Percentiles rank a stretch among this genome's conserved stretches.
Evolutionary conservation across 345 rosid genomes (phyloP).

Genomic region (Eucalyptus cloeziana): DNA sequence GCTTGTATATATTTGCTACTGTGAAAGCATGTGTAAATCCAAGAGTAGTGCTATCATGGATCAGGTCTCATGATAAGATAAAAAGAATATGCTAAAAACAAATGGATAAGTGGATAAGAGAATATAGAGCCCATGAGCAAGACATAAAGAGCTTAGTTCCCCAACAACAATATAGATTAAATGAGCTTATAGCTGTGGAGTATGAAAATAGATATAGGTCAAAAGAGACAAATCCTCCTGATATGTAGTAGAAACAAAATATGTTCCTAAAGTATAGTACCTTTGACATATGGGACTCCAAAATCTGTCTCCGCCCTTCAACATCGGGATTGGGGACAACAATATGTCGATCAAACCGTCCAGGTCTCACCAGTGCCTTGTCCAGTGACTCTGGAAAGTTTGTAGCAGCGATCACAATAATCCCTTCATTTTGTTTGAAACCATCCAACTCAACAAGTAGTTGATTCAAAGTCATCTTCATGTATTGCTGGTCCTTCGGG

Average conservation of each 20-base stretch:
- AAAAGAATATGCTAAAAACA: background rate
- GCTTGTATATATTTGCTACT: background rate
- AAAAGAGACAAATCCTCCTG: background rate
- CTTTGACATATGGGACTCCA: slow-evolving; percentile 97
- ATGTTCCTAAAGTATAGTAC: slow-evolving; percentile 15
- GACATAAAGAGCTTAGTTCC: background rate
- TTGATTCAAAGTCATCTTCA: slow-evolving; percentile 98
- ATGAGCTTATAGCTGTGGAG: background rate
- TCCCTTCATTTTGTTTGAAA: slow-evolving; percentile 95
- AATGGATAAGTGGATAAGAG: background rate
- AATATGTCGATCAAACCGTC: slow-evolving; percentile 87
- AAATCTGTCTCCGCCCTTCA: slow-evolving; percentile 91
- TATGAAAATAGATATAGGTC: background rate
- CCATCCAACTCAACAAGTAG: slow-evolving; percentile 95
- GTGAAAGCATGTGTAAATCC: background rate
- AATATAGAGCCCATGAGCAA: background rate
- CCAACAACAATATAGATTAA: background rate
- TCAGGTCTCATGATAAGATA: background rate
- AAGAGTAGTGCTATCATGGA: background rate
- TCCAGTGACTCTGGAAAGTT: slow-evolving; percentile 93
- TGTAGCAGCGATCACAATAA: slow-evolving; percentile 92
- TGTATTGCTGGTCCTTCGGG: slow-evolving; percentile 86
- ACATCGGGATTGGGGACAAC: slow-evolving; percentile 96
- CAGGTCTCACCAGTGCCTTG: slow-evolving; percentile 95
- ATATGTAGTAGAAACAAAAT: background rate